Conservation (phyloP, 2,329 filamentous ascomycete genomes). For the Tolypocladium amazonense region DNA sequence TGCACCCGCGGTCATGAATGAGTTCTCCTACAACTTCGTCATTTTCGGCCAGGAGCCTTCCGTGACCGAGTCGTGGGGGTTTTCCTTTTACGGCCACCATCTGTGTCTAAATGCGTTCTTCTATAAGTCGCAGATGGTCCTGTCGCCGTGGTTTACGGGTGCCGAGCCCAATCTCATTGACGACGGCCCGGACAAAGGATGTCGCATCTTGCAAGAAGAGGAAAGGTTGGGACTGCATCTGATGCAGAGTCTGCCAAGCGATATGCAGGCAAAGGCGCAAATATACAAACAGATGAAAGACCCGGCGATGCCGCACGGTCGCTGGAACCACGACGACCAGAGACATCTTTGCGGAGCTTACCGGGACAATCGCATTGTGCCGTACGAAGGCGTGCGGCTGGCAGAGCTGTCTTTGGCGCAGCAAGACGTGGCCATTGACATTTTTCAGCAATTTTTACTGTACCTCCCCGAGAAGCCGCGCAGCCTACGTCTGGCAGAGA, state of each 20-base stretch:
- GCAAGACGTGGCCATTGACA: conserved; percentile 24
- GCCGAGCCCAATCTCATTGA: conserved; percentile 73
- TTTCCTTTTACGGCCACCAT: conserved; percentile 69
- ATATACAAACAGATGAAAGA: conserved; percentile 52
- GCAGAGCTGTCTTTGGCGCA: conserved; percentile 35
- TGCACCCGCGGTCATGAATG: conserved; percentile 55
- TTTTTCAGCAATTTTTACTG: neutral
- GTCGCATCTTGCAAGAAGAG: conserved; percentile 54
- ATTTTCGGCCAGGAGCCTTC: conserved; percentile 54
- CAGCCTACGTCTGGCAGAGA: conserved; percentile 40
- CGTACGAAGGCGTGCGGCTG: conserved; percentile 57
- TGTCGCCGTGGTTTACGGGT: conserved; percentile 68
- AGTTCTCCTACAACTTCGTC: conserved; percentile 66
- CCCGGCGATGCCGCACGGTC: conserved; percentile 51
- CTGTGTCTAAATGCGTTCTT: conserved; percentile 64
- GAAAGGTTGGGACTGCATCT: conserved; percentile 54
- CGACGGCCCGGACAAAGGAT: conserved; percentile 49
- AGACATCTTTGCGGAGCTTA: conserved; percentile 69
- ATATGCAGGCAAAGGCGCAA: conserved; percentile 38
- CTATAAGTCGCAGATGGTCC: conserved; percentile 51
- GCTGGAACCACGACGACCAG: conserved; percentile 76
- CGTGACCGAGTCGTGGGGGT: conserved; percentile 53
- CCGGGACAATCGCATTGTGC: conserved; percentile 66
- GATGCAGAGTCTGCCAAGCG: conserved; percentile 50
- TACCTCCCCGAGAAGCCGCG: conserved; percentile 27